Evolutionary conservation across 2,329 filamentous ascomycete species (phyloP).

Genomic region (Didymosphaeria variabile): DNA sequence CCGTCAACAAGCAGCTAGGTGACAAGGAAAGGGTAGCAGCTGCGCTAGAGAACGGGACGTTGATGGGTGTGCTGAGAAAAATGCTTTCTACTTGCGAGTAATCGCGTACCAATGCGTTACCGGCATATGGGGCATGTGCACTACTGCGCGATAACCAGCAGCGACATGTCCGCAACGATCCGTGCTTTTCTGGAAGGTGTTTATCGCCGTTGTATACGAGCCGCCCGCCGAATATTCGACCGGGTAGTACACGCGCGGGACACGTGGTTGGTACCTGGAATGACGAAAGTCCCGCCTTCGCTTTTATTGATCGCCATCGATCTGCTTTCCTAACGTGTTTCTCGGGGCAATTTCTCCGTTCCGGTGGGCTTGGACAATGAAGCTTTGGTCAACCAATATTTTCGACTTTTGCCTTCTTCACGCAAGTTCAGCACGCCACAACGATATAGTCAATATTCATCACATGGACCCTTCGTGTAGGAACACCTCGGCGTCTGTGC

Average conservation of each 20-base stretch:
- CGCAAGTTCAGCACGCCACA: not conserved
- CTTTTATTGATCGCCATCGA: slow-evolving; percentile 8
- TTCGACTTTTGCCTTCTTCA: not conserved
- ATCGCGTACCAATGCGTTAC: slow-evolving; percentile 18
- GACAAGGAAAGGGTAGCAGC: slow-evolving; percentile 98
- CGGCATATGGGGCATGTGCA: not conserved
- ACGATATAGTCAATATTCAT: not conserved
- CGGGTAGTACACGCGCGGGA: not conserved
- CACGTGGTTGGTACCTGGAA: not conserved
- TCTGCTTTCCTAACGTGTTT: not conserved
- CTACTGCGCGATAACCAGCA: not conserved
- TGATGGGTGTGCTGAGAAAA: slow-evolving; percentile 87
- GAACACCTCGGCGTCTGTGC: not conserved
- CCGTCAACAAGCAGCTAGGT: slow-evolving; percentile 94
- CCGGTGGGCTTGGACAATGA: not conserved
- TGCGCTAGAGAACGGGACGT: slow-evolving; percentile 89
- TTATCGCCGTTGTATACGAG: not conserved
- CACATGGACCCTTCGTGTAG: not conserved
- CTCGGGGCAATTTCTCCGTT: slow-evolving; percentile 2
- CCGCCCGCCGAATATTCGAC: not conserved
- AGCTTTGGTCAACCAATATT: not conserved
- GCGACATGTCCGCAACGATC: not conserved
- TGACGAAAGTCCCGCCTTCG: not conserved
- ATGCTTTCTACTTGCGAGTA: slow-evolving; percentile 88
- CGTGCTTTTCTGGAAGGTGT: not conserved